phyloP scores from a whole-genome alignment of 805 yeast genomes.

The Candida pseudofarinosa region DNA sequence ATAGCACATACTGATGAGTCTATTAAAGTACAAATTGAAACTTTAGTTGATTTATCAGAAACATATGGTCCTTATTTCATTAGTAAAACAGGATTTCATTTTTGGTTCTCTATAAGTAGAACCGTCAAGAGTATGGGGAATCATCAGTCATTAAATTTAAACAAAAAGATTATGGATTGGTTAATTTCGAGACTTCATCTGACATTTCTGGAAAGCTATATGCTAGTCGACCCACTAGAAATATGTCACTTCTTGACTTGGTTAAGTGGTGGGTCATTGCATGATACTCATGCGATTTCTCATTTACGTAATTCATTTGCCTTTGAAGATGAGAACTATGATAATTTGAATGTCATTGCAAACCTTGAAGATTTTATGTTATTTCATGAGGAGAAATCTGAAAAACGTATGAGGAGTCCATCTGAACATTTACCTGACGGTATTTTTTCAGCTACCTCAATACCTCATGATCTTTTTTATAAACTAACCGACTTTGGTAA shows the following conservation, averaged over 20 bases:
- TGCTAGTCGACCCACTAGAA: neutral
- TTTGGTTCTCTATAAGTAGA: slow-evolving; percentile 49
- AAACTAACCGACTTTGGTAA: neutral
- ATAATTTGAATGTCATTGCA: neutral
- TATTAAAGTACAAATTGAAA: slow-evolving; percentile 44
- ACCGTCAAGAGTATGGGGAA: slow-evolving; percentile 32
- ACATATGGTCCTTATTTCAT: slow-evolving; percentile 56
- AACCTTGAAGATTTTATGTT: neutral
- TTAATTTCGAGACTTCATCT: slow-evolving; percentile 41
- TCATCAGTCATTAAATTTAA: slow-evolving; percentile 19
- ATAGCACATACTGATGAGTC: slow-evolving; percentile 10
- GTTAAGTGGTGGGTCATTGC: neutral
- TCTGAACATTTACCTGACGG: neutral
- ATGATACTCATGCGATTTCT: neutral
- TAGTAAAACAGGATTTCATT: slow-evolving; percentile 43
- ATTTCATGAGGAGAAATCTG: neutral
- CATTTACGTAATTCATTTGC: neutral
- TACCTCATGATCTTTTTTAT: neutral
- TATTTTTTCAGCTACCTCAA: neutral
- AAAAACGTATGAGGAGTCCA: neutral
- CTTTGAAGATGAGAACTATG: neutral
- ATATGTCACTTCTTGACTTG: neutral
- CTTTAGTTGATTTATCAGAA: slow-evolving; percentile 50
- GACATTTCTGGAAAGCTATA: neutral
- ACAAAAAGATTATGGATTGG: slow-evolving; percentile 47